Evolutionary conservation across 768 basidiomycete species (phyloP).

Genomic region (Fibroporia radiculosa): DNA sequence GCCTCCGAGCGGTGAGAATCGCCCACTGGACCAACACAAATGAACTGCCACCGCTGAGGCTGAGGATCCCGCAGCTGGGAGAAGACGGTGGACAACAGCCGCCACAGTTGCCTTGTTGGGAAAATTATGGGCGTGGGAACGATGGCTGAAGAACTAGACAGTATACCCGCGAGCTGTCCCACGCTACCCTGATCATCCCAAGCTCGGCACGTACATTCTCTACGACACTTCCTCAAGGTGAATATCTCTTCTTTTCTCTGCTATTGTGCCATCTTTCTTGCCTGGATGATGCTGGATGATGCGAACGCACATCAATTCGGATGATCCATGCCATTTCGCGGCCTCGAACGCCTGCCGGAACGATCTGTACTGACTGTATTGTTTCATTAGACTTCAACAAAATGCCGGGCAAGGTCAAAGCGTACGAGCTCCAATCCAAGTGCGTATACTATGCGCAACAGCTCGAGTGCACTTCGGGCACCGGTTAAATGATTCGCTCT

Average conservation of each 20-base stretch:
- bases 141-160: conserved; percentile 38
- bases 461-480: not conserved
- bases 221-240: conserved; percentile 32
- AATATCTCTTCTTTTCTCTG: conserved; percentile 16
- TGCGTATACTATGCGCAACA: conserved; percentile 40
- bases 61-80: not conserved
- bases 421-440: conserved; percentile 95
- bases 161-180: conserved; percentile 25
- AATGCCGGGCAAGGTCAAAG: conserved; percentile 91
- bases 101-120: conserved; percentile 7
- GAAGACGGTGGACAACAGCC: not conserved
- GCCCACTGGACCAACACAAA: no score
- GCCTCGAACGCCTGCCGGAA: conserved; percentile 2
- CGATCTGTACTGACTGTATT: conserved; percentile 13
- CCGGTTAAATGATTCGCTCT: not conserved
- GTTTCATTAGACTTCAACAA: conserved; percentile 19
- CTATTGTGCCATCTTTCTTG: not conserved
- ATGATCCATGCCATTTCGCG: conserved; percentile 1
- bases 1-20: no score
- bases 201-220: conserved; percentile 21
- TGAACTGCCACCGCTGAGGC: not conserved
- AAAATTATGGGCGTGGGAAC: conserved; percentile 23
- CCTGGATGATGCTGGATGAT: conserved; percentile 8
- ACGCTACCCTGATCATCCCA: conserved; percentile 16
- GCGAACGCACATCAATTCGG: conserved; percentile 3